phyloP scores from a whole-genome alignment of 805 yeast species.

The Hanseniaspora nectarophila region DNA sequence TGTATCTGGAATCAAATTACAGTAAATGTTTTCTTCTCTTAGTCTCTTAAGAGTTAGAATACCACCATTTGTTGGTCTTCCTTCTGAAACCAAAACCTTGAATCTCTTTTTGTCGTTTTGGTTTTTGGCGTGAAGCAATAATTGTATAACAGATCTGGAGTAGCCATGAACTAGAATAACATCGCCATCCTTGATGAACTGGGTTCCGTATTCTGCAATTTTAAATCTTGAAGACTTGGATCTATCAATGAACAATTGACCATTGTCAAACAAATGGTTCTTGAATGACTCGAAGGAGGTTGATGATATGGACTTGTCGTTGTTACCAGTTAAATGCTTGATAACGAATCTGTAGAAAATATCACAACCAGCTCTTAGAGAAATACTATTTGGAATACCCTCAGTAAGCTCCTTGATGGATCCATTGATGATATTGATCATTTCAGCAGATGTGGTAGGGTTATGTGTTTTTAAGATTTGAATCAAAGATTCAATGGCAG shows the following conservation, averaged over 20 bases:
- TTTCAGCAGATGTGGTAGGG: slow-evolving; percentile 88
- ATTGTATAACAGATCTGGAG: slow-evolving; percentile 76
- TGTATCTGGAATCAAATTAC: slow-evolving; percentile 74
- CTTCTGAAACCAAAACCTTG: slow-evolving; percentile 84
- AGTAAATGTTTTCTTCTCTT: slow-evolving; percentile 67
- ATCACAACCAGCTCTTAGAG: slow-evolving; percentile 95
- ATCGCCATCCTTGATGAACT: slow-evolving; percentile 89
- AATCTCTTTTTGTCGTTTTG: slow-evolving; percentile 55
- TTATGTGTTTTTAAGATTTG: slow-evolving; percentile 69
- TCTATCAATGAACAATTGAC: slow-evolving; percentile 78
- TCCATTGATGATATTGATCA: slow-evolving; percentile 65
- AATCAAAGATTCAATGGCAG: slow-evolving; percentile 90
- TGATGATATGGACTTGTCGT: slow-evolving; percentile 53
- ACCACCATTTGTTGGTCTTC: slow-evolving; percentile 74
- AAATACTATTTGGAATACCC: slow-evolving; percentile 79
- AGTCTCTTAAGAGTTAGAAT: slow-evolving; percentile 56
- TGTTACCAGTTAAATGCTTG: slow-evolving; percentile 33
- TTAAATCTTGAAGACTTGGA: slow-evolving; percentile 81
- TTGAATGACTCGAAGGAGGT: slow-evolving; percentile 93
- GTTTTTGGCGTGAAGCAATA: slow-evolving; percentile 51
- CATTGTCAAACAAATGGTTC: slow-evolving; percentile 80
- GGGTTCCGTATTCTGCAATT: slow-evolving; percentile 77
- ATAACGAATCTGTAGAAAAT: slow-evolving; percentile 86
- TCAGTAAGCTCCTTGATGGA: slow-evolving; percentile 65
- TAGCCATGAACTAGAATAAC: slow-evolving; percentile 78